Evolutionary conservation across 2,329 filamentous ascomycete genomes (phyloP).

Genomic region (Colletotrichum paranaense): DNA sequence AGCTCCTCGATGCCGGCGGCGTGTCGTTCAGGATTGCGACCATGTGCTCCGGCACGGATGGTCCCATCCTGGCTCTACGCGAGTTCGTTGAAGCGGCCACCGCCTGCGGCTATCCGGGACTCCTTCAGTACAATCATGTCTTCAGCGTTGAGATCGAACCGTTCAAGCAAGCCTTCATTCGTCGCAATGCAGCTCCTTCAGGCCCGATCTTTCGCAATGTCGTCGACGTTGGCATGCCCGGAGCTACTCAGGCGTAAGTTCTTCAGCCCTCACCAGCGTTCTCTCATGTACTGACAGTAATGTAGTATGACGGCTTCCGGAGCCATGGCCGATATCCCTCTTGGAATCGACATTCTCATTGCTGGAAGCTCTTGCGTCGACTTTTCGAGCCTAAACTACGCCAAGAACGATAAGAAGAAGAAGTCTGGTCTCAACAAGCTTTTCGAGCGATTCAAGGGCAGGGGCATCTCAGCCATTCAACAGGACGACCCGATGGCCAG

Average conservation of each 20-base stretch:
- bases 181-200: conserved; percentile 65
- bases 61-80: conserved; percentile 74
- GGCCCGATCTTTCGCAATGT: conserved; percentile 69
- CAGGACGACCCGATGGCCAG: conserved; percentile 45
- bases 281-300: conserved; percentile 21
- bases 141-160: conserved; percentile 74
- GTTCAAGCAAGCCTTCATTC: conserved; percentile 73
- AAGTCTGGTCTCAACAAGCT: conserved; percentile 64
- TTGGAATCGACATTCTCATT: conserved; percentile 71
- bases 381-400: conserved; percentile 72
- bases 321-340: conserved; percentile 65
- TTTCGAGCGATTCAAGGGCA: conserved; percentile 50
- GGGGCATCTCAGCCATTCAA: conserved; percentile 56
- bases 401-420: conserved; percentile 57
- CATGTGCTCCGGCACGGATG: conserved; percentile 83
- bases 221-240: conserved; percentile 59
- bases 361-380: conserved; percentile 83
- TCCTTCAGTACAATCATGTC: conserved; percentile 62
- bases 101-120: conserved; percentile 41
- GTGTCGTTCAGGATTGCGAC: conserved; percentile 66
- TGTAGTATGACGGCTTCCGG: conserved; percentile 75
- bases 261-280: conserved; percentile 2
- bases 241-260: conserved; percentile 56
- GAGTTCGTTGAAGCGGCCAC: conserved; percentile 61
- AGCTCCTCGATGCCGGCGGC: conserved; percentile 42